Evolutionary conservation across 2,329 filamentous ascomycete species (phyloP).

Genomic region (Venturia oleaginea): DNA sequence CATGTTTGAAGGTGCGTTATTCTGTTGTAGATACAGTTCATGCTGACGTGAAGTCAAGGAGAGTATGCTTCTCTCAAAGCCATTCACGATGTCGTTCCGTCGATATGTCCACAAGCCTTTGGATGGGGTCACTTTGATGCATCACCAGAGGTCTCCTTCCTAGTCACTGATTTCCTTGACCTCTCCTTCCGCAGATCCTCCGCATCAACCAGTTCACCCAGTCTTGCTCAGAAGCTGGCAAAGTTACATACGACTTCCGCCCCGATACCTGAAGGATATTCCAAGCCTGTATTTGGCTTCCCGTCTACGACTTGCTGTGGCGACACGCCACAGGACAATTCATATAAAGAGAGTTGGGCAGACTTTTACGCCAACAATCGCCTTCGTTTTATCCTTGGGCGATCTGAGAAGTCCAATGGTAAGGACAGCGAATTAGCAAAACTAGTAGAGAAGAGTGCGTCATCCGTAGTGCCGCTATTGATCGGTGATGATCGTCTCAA

Average conservation of each 20-base stretch:
- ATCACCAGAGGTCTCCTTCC: conserved; percentile 40
- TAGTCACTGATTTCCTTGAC: conserved; percentile 73
- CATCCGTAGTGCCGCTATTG: conserved; percentile 63
- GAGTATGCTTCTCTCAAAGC: conserved; percentile 80
- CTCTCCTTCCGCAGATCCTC: conserved; percentile 35
- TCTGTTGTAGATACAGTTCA: too few species aligned
- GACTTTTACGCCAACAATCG: conserved; percentile 77
- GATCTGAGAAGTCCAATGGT: conserved; percentile 53
- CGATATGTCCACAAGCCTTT: conserved; percentile 66
- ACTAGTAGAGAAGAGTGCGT: conserved; percentile 56
- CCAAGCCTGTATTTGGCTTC: conserved; percentile 67
- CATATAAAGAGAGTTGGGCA: conserved; percentile 64
- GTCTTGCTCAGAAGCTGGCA: conserved; percentile 67
- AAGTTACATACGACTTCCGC: conserved; percentile 69
- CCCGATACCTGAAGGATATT: conserved; percentile 51
- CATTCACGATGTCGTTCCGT: conserved; percentile 61
- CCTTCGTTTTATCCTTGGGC: conserved; percentile 54
- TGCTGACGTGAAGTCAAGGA: conserved; percentile 37
- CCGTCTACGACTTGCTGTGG: conserved; percentile 80
- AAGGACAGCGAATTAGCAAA: conserved; percentile 50
- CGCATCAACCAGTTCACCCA: conserved; percentile 32
- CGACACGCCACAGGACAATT: conserved; percentile 72
- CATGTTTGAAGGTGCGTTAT: conserved; percentile 57
- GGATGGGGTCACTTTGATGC: conserved; percentile 55
- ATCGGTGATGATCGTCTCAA: conserved; percentile 59